Evolutionary conservation across 805 yeast genomes (phyloP), one percentile per base, ranked within the genome.

Genomic region (Nakazawaea wickerhamii): DNA sequence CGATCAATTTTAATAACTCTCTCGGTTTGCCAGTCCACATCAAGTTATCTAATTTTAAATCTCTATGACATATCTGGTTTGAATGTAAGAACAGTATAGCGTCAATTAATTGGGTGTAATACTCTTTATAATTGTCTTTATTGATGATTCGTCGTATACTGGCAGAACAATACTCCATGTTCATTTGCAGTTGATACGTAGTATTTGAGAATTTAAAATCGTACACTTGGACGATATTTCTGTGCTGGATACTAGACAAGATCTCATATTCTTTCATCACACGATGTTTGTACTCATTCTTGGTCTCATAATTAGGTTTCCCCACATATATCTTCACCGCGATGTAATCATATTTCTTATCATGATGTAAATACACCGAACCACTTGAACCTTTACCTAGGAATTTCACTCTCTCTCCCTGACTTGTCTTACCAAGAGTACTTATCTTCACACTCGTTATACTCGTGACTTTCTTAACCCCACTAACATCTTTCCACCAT

Each of bases 251-350:
- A 3, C 53, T 26, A 4, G 36, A 26, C 8, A 71, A 58, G 3
- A 68, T 44, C 1, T 44, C 30, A 39, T 56, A 67, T 48, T 75
- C 80, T 40, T 57, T 60, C 7, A 53, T 44, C 0, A 68, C 65
- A n/a, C 75, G 49, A 2, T 40, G 49, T 10, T 53, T 50, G 48
- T 68, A 72, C 38, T 70, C 77, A n/a, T 47, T 31, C 27, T 57
- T 59, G 2, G 65, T 45, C 49, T 74, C 77, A 43, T 62, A 50
- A 5, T 45, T 42, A 41, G 74, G 80, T 39, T 54, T 60, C 2
- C 57, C 45, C 26, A 59, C 61, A 54, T 71, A 75, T 1, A 59
- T 58, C 52, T 79, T 78, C 3, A 77, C 61, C 0, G 79, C 84
- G 45, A 42, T 57, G 1, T 30, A 23, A 4, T 41, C 28, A 6